Conservation (phyloP, 192 early-diverging fungal species). For the Entrophospora sp. region DNA sequence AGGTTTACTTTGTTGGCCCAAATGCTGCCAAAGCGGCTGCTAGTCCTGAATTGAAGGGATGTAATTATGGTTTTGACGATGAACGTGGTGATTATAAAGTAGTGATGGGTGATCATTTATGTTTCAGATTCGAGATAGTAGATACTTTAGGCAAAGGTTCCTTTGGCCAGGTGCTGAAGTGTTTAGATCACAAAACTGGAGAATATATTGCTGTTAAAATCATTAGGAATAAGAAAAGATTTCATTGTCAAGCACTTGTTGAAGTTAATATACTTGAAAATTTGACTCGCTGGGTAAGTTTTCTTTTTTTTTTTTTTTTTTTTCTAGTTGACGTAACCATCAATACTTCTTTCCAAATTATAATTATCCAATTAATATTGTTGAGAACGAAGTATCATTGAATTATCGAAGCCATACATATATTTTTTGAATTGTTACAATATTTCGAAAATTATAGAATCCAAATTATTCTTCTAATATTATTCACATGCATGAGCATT, state of each 20-base stretch:
- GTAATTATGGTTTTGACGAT: slow-evolving; percentile 75
- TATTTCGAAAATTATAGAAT: too few relatives aligned
- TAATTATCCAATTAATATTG: too few relatives aligned
- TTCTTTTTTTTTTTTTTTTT: background rate
- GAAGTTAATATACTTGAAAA: slow-evolving; percentile 91
- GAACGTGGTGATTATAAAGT: slow-evolving; percentile 90
- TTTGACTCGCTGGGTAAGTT: slow-evolving; percentile 65
- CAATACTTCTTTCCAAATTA: background rate
- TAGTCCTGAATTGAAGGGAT: slow-evolving; percentile 46
- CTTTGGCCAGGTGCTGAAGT: slow-evolving; percentile 93
- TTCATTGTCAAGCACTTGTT: slow-evolving; percentile 89
- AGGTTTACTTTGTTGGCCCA: slow-evolving; percentile 86
- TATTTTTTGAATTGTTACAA: too few relatives aligned
- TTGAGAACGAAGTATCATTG: too few relatives aligned
- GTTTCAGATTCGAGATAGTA: slow-evolving; percentile 89
- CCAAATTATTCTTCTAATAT: slow-evolving; percentile 64
- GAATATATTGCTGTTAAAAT: slow-evolving; percentile 85
- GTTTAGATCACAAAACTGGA: slow-evolving; percentile 88
- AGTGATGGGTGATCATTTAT: slow-evolving; percentile 80
- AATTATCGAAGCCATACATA: too few relatives aligned
- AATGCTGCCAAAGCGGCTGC: slow-evolving; percentile 53
- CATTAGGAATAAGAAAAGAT: slow-evolving; percentile 92
- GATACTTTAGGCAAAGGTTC: slow-evolving; percentile 80
- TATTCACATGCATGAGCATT: slow-evolving; percentile 81
- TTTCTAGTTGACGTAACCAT: background rate